These are phyloP conservation scores for Lepidium campestre DNA, from an alignment of 441 rosid genomes.

Conservation along the genomic window DNA sequence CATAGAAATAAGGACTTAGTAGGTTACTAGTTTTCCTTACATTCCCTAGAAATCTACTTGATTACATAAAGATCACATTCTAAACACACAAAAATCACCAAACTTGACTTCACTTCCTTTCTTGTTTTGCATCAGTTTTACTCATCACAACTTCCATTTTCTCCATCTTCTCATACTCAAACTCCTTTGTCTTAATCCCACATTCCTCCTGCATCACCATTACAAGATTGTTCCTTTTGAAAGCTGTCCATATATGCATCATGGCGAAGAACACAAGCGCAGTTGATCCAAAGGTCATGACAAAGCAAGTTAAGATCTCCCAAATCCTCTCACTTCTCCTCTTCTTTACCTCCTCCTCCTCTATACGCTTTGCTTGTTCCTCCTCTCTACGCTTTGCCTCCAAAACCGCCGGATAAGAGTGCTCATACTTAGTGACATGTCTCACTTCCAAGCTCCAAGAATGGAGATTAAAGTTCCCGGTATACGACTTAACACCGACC, in stretches of 20 bases:
- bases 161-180: constrained; percentile 30
- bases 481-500: constrained; percentile 60
- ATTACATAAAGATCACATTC: constrained; percentile 24
- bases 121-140: neutral
- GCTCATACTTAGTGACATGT: constrained; percentile 44
- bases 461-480: constrained; percentile 37
- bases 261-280: constrained; percentile 52
- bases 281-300: constrained; percentile 26
- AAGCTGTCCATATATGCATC: constrained; percentile 58
- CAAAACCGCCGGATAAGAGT: constrained; percentile 39
- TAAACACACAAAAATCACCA: neutral
- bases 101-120: constrained; percentile 5
- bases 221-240: constrained; percentile 47
- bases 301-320: constrained; percentile 36
- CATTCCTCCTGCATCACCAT: constrained; percentile 54
- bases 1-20: neutral
- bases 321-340: constrained; percentile 38
- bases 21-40: constrained; percentile 11
- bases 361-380: constrained; percentile 18
- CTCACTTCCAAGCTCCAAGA: constrained; percentile 67
- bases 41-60: constrained; percentile 34
- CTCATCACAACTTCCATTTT: constrained; percentile 24
- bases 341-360: constrained; percentile 31
- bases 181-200: constrained; percentile 21
- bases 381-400: constrained; percentile 24